A percentile compares a stretch with the other conserved stretches of the same genome.
Conservation (phyloP, 2,329 filamentous ascomycete species). For the Trichoderma atrobrunneum region DNA sequence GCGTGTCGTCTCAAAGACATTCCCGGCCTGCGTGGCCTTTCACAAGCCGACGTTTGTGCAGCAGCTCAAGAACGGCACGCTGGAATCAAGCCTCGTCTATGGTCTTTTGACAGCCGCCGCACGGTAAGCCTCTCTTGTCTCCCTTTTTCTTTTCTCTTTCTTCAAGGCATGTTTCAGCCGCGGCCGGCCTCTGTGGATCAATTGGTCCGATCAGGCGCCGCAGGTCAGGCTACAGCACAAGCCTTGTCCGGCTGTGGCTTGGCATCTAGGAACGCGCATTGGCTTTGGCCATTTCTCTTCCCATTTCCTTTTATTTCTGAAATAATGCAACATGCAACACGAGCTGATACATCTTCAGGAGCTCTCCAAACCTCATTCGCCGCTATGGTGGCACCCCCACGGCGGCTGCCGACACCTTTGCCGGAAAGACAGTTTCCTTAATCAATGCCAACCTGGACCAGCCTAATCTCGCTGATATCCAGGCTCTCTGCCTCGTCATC, state of each 20-base stretch:
- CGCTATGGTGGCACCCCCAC: slow-evolving; percentile 58
- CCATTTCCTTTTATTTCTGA: neutral
- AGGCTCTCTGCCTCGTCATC: slow-evolving; percentile 58
- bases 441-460: slow-evolving; percentile 59
- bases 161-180: slow-evolving; percentile 16
- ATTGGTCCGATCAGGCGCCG: neutral
- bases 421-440: slow-evolving; percentile 54
- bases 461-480: slow-evolving; percentile 58
- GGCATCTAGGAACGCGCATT: neutral
- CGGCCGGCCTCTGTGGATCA: slow-evolving; percentile 1
- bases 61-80: slow-evolving; percentile 55
- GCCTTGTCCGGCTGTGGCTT: neutral
- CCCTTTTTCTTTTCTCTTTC: slow-evolving; percentile 23
- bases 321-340: neutral
- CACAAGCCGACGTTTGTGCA: slow-evolving; percentile 62
- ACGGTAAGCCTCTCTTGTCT: slow-evolving; percentile 44
- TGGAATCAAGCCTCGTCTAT: slow-evolving; percentile 57
- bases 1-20: slow-evolving; percentile 58
- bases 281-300: neutral
- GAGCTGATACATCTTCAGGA: slow-evolving; percentile 37
- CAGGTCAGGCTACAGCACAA: neutral
- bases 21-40: slow-evolving; percentile 60
- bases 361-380: slow-evolving; percentile 55
- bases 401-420: slow-evolving; percentile 57
- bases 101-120: slow-evolving; percentile 57